phyloP scores from a whole-genome alignment of 768 basidiomycete species.

The Ephemerocybe angulata region DNA sequence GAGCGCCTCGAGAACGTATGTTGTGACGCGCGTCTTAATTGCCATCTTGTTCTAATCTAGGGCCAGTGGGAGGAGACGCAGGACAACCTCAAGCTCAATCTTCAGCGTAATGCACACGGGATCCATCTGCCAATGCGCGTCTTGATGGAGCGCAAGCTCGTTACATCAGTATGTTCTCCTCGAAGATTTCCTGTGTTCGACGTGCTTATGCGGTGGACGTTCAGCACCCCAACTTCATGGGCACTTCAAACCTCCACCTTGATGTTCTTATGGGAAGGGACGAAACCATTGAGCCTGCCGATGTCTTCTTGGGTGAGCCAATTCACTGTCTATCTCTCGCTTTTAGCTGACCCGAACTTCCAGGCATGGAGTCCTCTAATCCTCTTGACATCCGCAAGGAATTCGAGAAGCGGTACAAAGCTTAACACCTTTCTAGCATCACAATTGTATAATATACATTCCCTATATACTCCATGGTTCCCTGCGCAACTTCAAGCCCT shows the following conservation, averaged over 20 bases:
- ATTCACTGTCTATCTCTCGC: background rate
- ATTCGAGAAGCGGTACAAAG: slow-evolving; percentile 56
- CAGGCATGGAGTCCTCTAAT: slow-evolving; percentile 52
- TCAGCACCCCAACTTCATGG: slow-evolving; percentile 67
- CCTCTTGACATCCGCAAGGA: slow-evolving; percentile 57
- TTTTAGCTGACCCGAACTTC: slow-evolving; percentile 9
- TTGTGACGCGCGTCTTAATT: background rate
- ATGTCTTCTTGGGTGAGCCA: slow-evolving; percentile 73
- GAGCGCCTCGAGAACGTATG: slow-evolving; percentile 75
- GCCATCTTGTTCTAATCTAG: background rate
- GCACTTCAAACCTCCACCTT: slow-evolving; percentile 75
- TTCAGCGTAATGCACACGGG: slow-evolving; percentile 82
- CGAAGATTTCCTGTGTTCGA: background rate
- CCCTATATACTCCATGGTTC: slow-evolving; percentile 20
- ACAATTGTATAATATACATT: slow-evolving; percentile 1
- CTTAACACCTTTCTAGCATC: slow-evolving; percentile 12
- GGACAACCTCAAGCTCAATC: slow-evolving; percentile 77
- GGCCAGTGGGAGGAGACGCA: slow-evolving; percentile 91
- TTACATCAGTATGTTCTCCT: slow-evolving; percentile 55
- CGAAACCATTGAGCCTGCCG: slow-evolving; percentile 70
- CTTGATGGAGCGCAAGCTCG: slow-evolving; percentile 92
- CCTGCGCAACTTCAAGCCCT: slow-evolving; percentile 26
- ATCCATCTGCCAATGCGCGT: slow-evolving; percentile 85
- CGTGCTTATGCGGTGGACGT: background rate
- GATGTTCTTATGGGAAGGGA: slow-evolving; percentile 95